Evolutionary conservation across 2,329 filamentous ascomycete species (phyloP).

Genomic region (Cladophialophora chaetospira): DNA sequence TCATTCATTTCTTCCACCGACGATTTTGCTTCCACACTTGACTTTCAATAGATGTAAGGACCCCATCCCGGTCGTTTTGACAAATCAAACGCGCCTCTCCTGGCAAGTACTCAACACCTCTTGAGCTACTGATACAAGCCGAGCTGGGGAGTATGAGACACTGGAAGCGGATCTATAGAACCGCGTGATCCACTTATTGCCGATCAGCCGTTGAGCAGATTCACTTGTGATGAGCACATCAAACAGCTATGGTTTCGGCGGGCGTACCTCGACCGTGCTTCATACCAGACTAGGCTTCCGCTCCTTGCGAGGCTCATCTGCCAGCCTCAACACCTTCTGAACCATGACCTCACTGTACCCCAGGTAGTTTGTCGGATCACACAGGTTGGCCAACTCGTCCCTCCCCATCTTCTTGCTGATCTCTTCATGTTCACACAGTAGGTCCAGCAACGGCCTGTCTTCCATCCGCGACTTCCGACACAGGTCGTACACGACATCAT

Average conservation of each 20-base stretch:
- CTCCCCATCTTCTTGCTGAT: slow-evolving; percentile 50
- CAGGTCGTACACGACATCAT: slow-evolving; percentile 59
- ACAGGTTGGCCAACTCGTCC: slow-evolving; percentile 54
- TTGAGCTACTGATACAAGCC: no score
- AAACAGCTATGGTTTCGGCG: no score
- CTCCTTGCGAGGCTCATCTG: slow-evolving; percentile 13
- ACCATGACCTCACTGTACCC: slow-evolving; percentile 40
- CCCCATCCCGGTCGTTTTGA: no score
- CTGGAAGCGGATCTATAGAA: no score
- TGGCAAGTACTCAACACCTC: no score
- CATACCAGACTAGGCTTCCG: slow-evolving; percentile 21
- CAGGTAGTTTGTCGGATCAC: slow-evolving; percentile 57
- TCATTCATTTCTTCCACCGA: no score
- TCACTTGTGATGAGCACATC: no score
- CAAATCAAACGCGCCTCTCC: no score
- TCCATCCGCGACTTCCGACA: slow-evolving; percentile 53
- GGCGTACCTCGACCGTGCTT: neutral
- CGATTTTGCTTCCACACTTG: no score
- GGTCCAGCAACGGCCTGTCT: slow-evolving; percentile 48
- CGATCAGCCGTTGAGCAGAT: neutral
- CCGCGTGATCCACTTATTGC: no score
- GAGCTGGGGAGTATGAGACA: no score
- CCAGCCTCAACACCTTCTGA: slow-evolving; percentile 36
- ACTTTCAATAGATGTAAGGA: no score
- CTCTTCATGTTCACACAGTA: slow-evolving; percentile 44